Conservation (phyloP, 2,329 filamentous ascomycete genomes). For the Pseudogymnoascus sp. region DNA sequence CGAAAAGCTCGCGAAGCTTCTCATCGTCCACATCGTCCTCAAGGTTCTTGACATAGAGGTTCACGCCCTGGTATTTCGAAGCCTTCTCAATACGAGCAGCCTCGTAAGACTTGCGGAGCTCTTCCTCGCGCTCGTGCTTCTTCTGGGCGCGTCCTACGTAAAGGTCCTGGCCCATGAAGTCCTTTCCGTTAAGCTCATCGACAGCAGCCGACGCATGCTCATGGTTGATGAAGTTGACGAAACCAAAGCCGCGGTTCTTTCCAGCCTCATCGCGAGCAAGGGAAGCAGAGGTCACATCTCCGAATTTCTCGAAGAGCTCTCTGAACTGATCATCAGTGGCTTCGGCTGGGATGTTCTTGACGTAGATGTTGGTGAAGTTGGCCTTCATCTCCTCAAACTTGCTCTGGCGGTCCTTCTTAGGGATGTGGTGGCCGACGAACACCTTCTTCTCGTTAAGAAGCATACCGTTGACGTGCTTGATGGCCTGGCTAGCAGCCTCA, state of each 20-base stretch:
- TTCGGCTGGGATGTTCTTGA: conserved; percentile 90
- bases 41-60: conserved; percentile 99
- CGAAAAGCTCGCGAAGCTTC: conserved; percentile 90
- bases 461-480: conserved; percentile 99
- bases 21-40: conserved; percentile 96
- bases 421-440: conserved; percentile 97
- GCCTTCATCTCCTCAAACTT: conserved; percentile 99
- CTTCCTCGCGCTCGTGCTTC: conserved; percentile 99
- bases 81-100: conserved; percentile 96
- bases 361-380: conserved; percentile 99
- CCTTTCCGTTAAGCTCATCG: conserved; percentile 82
- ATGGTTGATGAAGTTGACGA: conserved; percentile 92
- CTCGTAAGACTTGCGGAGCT: conserved; percentile 97
- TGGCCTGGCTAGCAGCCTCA: conserved; percentile 90
- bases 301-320: conserved; percentile 81
- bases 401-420: conserved; percentile 99
- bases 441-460: conserved; percentile 99
- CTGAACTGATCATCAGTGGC: conserved; percentile 92
- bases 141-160: conserved; percentile 99
- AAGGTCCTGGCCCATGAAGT: conserved; percentile 89
- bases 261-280: conserved; percentile 81
- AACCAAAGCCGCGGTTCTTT: conserved; percentile 92
- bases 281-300: conserved; percentile 91
- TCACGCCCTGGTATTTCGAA: conserved; percentile 98
- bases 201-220: conserved; percentile 80